Conservation (phyloP, 176 grass and related monocot species). For the Chloris gayana region DNA sequence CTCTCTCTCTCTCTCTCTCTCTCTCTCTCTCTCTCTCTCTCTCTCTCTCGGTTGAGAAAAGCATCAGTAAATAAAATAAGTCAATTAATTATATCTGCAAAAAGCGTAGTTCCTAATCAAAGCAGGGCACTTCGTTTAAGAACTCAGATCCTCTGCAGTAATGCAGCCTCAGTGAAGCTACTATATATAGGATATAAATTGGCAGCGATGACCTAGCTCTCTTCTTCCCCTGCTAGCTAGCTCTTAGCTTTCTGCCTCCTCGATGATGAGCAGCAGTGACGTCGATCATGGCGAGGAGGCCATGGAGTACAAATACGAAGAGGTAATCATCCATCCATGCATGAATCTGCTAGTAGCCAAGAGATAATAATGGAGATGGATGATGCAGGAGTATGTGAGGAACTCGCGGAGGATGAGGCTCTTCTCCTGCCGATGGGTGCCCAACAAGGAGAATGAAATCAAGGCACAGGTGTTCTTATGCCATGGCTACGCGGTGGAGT, state of each 20-base stretch:
- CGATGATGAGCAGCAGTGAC: too few relatives aligned
- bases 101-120: too few relatives aligned
- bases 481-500: slow-evolving; percentile 70
- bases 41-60: not conserved
- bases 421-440: slow-evolving; percentile 78
- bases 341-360: not conserved
- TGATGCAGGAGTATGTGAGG: slow-evolving; percentile 59
- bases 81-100: not conserved
- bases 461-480: slow-evolving; percentile 78
- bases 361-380: not conserved
- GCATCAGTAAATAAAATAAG: not conserved
- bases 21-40: too few relatives aligned
- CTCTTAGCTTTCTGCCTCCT: too few relatives aligned
- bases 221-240: too few relatives aligned
- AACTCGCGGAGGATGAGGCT: slow-evolving; percentile 59
- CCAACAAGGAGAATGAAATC: not conserved
- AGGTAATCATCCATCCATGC: not conserved
- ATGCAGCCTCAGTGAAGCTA: too few relatives aligned
- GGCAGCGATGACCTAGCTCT: too few relatives aligned
- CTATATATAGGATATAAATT: too few relatives aligned
- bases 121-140: too few relatives aligned
- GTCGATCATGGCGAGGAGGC: too few relatives aligned
- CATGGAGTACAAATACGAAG: not conserved
- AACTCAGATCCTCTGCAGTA: too few relatives aligned
- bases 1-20: not conserved